Conservation (phyloP, 192 early-diverging fungal genomes). For the Rhizophagus sp. region DNA sequence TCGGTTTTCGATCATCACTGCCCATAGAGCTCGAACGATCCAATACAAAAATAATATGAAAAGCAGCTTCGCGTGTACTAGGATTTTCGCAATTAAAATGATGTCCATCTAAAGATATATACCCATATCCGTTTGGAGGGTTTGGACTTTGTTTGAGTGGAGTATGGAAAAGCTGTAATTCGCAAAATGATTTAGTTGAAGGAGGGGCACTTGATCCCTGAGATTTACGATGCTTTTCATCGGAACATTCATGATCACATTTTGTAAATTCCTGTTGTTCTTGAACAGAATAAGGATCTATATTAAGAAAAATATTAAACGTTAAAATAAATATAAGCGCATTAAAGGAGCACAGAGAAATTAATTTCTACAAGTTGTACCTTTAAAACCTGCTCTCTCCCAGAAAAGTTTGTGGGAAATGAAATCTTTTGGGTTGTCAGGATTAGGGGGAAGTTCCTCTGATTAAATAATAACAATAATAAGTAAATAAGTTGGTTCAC, state of each 20-base stretch:
- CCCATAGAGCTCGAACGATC: constrained; percentile 25
- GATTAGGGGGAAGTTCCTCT: constrained; percentile 6
- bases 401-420: constrained; percentile 28
- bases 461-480: background rate
- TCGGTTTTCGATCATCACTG: constrained; percentile 20
- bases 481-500: no score
- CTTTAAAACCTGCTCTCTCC: constrained; percentile 27
- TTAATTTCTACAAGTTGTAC: background rate
- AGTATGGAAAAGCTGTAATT: constrained; percentile 17
- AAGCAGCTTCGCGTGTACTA: background rate
- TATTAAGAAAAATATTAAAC: background rate
- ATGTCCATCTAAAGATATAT: constrained; percentile 32
- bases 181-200: constrained; percentile 26
- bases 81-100: constrained; percentile 32
- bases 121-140: background rate
- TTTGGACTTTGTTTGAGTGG: background rate
- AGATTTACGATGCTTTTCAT: constrained; percentile 16
- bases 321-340: no score
- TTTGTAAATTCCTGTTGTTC: constrained; percentile 24
- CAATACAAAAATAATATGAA: constrained; percentile 31
- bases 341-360: no score
- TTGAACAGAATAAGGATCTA: constrained; percentile 29
- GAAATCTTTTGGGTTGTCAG: constrained; percentile 16
- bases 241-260: constrained; percentile 28
- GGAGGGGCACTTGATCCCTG: no score